Conservation (phyloP, 495 filamentous ascomycete genomes). For the Halenospora varia region DNA sequence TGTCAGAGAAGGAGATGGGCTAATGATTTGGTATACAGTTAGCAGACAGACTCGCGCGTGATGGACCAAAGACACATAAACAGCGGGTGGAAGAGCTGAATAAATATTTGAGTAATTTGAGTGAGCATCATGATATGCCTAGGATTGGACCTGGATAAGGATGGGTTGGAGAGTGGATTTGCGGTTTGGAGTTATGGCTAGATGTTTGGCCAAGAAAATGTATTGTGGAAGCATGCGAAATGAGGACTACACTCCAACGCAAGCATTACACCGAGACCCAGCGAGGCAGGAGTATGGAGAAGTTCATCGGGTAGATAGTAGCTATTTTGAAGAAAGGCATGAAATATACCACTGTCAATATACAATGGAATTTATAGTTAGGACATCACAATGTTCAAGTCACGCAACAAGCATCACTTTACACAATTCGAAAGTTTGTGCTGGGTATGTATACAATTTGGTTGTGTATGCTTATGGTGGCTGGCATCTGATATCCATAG, state of each 20-base stretch:
- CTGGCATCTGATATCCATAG: no score
- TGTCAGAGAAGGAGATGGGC: no score
- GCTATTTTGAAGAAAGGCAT: no score
- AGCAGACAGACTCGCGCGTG: conserved; percentile 69
- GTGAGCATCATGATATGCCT: conserved; percentile 97
- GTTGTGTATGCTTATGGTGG: background rate
- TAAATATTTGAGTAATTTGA: conserved; percentile 82
- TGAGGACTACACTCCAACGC: no score
- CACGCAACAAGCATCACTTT: background rate
- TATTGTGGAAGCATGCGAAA: background rate
- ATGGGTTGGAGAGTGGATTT: background rate
- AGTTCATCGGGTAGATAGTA: no score
- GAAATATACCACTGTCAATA: no score
- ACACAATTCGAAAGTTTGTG: background rate
- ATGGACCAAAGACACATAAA: conserved; percentile 86
- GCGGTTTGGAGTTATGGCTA: background rate
- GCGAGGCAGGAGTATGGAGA: no score
- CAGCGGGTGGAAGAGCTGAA: conserved; percentile 95
- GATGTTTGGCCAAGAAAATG: background rate
- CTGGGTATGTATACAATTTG: background rate
- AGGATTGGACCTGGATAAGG: conserved; percentile 10
- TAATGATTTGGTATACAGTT: no score
- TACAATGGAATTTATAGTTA: no score
- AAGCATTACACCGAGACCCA: no score
- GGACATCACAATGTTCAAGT: no score